Percentiles rank a stretch among this genome's conserved stretches.
phyloP scores from a whole-genome alignment of 371 early-diverging fungal species.

The Lichtheimia hyalospora region DNA sequence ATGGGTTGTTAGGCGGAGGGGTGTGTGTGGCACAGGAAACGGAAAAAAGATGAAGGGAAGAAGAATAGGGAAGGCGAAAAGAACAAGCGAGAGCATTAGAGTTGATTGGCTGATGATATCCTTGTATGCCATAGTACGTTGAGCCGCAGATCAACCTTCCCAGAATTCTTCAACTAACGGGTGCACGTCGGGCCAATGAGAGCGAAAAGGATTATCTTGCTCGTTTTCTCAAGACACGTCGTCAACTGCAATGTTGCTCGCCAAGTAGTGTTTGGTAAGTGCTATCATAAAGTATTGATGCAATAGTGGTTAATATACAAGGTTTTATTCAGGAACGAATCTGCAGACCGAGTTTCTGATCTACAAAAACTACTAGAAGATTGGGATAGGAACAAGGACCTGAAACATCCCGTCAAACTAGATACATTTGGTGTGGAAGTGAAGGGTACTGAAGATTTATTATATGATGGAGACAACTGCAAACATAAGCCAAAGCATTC shows the following conservation, averaged over 20 bases:
- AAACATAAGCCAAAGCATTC: slow-evolving; percentile 7
- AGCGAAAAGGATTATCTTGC: slow-evolving; percentile 36
- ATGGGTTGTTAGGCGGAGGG: too few relatives aligned
- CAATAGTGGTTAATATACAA: too few relatives aligned
- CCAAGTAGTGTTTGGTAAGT: slow-evolving; percentile 49
- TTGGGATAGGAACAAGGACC: slow-evolving; percentile 36
- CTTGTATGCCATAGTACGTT: slow-evolving; percentile 30
- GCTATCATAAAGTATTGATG: too few relatives aligned
- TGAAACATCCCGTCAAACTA: slow-evolving; percentile 26
- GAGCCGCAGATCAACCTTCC: slow-evolving; percentile 46
- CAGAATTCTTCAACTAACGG: slow-evolving; percentile 42
- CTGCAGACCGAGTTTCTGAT: slow-evolving; percentile 44
- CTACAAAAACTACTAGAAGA: slow-evolving; percentile 31
- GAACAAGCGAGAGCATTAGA: too few relatives aligned
- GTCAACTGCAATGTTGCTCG: slow-evolving; percentile 45
- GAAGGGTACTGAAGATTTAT: slow-evolving; percentile 39
- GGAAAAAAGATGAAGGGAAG: background rate
- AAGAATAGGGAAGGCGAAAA: too few relatives aligned
- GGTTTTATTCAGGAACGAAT: slow-evolving; percentile 32
- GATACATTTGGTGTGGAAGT: slow-evolving; percentile 33
- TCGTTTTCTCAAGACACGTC: slow-evolving; percentile 42
- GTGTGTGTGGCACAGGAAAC: background rate
- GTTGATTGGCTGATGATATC: slow-evolving; percentile 2
- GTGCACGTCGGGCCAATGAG: slow-evolving; percentile 23
- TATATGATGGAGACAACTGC: slow-evolving; percentile 27